Base-by-base conservation (phyloP, 768 basidiomycete genomes). In the Leccinum olivaceopallidum region DNA sequence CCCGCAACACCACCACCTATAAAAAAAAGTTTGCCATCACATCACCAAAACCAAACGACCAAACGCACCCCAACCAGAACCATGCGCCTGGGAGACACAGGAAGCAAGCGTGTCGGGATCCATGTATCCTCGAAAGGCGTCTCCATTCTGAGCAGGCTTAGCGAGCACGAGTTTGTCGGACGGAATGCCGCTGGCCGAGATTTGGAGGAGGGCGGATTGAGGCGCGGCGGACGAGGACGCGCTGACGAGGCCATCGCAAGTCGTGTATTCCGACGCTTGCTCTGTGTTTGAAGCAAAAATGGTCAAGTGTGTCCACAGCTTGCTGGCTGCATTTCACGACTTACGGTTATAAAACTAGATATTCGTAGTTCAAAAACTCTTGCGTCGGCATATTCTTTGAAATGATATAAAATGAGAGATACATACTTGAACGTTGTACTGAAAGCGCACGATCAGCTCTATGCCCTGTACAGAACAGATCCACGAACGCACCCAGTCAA, bases 141-240 rank as follows among this genome's bases (percentile, higher is more conserved):
- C 36, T 16, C 36, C 36, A 37, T 4, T 16, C 36, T 37, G 14
- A 37, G 83, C 83, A 7, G 89, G 89, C 72, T 92, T 92, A 5
- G 89, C 89, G 64, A 92, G 89, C 59, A 91, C 86, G 59, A 91
- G 78, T 74, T 90, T 91, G 70, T 81, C 71, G 48, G 86, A 72
- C 8, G 81, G 71, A 10, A 90, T 81, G n/a, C 87, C 87, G 60
- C 75, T 81, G 3, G 79, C 78, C 22, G 75, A 69, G 59, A 83
- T 82, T 67, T 83, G 75, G 68, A 83, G 79, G 30, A 84, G 67
- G 0, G 79, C 71, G 2, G 79, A 75, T 22, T 72, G 59, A 2
- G 81, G 81, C 73, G 73, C 82, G 6, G 65, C 57, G 16, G 71
- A 69, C 9, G 79, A 78, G 2, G 80, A 81, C 9, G 67, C 58